phyloP scores from a whole-genome alignment of 768 basidiomycete genomes.

The Phanerodontia chrysosporium region DNA sequence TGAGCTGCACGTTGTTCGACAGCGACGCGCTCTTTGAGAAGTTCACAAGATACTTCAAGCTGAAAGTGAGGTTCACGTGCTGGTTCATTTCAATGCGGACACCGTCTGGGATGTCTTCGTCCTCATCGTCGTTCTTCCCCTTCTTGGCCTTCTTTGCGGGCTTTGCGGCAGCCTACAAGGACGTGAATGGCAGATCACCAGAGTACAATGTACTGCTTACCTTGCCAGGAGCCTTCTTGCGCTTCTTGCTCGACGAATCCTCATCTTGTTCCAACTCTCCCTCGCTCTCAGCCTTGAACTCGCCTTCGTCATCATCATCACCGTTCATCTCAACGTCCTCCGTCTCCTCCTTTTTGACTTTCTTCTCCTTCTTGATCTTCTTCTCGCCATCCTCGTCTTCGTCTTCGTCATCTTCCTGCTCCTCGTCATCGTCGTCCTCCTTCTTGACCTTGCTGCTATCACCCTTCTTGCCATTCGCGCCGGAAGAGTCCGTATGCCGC shows the following conservation, averaged over 20 bases:
- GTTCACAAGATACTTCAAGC: constrained; percentile 94
- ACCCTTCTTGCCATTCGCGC: constrained; percentile 26
- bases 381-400: constrained; percentile 41
- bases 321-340: constrained; percentile 31
- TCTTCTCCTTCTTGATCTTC: constrained; percentile 43
- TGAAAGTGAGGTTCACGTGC: constrained; percentile 90
- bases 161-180: constrained; percentile 28
- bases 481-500: constrained; percentile 55
- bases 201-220: constrained; percentile 24
- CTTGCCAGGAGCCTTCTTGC: constrained; percentile 58
- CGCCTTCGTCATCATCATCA: constrained; percentile 36
- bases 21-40: constrained; percentile 88
- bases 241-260: constrained; percentile 48
- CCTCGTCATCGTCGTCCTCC: constrained; percentile 41
- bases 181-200: neutral
- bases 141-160: constrained; percentile 59
- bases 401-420: constrained; percentile 39
- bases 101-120: constrained; percentile 43
- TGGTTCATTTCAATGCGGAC: constrained; percentile 85
- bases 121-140: constrained; percentile 43
- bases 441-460: constrained; percentile 23
- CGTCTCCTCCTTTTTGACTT: constrained; percentile 46
- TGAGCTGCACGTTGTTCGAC: constrained; percentile 67
- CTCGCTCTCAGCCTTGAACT: constrained; percentile 31
- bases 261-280: constrained; percentile 31